Evolutionary conservation across 371 early-diverging fungal genomes (phyloP), one percentile per base, ranked within the genome.

Genomic region (Fennellomyces sp.): DNA sequence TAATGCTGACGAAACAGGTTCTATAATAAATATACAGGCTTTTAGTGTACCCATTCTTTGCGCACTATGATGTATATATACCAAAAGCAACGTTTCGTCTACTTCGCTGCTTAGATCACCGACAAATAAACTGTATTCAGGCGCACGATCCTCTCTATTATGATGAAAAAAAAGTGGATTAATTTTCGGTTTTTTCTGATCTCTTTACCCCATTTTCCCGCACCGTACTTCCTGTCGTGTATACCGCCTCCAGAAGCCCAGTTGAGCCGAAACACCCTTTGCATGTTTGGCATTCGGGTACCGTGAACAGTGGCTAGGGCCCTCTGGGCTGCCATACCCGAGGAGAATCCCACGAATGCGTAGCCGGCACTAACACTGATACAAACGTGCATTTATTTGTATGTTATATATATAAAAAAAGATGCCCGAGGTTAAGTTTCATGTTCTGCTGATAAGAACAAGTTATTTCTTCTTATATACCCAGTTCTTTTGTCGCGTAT

Each of bases 41-140:
- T 19, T 31, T 30, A 12, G 13, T 36, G 50, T 23, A 25, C 23
- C 41, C 51, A 45, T 7, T 6, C 17, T 6, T 39, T n/a, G 19
- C 1, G n/a, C 6, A n/a, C 19, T 41, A n/a, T 19, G 38, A 10
- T 48, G 19, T 41, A 39, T 38, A 51, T 36, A 3, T 82, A 92
- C 94, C 82, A 91, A 66, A 10, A 94, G 77, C 73, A 87, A 82
- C 36, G 80, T 80, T 61, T 88, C 87, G 27, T 85, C 88, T 1
- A 92, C 88, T 45, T 92, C 91, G 31, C 85, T 83, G 10, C 84
- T 84, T 30, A 95, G 70, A 72, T 95, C 95, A 49, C 95, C 95
- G 26, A 95, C 93, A 81, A 93, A 95, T 35, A 94, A 77, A 29
- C 91, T 90, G 66, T 78, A 92, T 69, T 95, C 95, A 17, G 87